A percentile compares a stretch with the other conserved stretches of the same genome.
These are phyloP conservation scores for Xylaria telfairii DNA, from an alignment of 495 filamentous ascomycete genomes.

Conservation along the genomic window DNA sequence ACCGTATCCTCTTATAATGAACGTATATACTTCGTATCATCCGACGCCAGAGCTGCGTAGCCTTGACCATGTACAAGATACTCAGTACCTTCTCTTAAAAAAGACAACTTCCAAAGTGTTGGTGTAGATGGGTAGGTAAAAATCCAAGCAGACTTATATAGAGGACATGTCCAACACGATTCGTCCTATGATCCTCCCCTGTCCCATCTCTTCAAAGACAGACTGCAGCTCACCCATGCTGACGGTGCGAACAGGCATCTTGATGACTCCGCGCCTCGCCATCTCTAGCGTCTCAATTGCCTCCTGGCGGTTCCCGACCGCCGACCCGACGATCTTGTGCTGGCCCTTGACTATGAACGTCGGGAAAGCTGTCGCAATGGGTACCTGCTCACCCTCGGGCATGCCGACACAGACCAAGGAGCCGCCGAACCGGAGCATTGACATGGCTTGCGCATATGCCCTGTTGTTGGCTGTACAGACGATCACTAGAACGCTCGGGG, in stretches of 20 bases:
- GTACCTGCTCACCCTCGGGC: constrained; percentile 64
- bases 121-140: not conserved
- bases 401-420: constrained; percentile 70
- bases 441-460: constrained; percentile 66
- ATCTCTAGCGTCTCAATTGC: constrained; percentile 72
- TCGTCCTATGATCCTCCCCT: constrained; percentile 62
- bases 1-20: not conserved
- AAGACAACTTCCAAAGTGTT: not conserved
- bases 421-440: constrained; percentile 68
- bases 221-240: constrained; percentile 67
- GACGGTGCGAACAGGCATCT: constrained; percentile 62
- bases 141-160: not conserved
- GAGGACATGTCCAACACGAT: constrained; percentile 62
- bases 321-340: constrained; percentile 63
- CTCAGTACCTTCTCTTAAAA: not conserved
- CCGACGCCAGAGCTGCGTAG: not conserved
- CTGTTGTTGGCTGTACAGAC: constrained; percentile 69
- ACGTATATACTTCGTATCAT: not conserved
- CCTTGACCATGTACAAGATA: not conserved
- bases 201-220: constrained; percentile 66
- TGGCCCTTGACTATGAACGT: constrained; percentile 57
- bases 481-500: too few species aligned
- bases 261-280: constrained; percentile 65
- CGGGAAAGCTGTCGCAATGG: constrained; percentile 64
- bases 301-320: constrained; percentile 69